A percentile compares a stretch with the other conserved stretches of the same genome.
phyloP scores from a whole-genome alignment of 257 asterid genomes.

The Solanum okadae region DNA sequence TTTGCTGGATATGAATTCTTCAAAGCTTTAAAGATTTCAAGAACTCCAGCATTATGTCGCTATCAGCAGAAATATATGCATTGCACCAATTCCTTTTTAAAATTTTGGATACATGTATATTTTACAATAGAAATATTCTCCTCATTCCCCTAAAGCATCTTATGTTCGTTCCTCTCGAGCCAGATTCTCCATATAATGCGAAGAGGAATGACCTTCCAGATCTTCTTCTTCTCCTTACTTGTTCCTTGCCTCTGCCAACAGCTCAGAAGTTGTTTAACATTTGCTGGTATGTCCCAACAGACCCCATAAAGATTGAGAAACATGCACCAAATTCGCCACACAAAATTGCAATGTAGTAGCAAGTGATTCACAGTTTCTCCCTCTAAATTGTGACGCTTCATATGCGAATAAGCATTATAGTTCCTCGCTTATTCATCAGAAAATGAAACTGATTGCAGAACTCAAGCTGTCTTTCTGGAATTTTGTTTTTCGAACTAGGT shows the following conservation, averaged over 20 bases:
- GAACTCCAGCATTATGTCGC: neutral
- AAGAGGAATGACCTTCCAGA: neutral
- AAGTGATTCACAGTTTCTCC: neutral
- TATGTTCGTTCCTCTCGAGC: neutral
- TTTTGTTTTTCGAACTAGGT: neutral
- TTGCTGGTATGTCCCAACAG: neutral
- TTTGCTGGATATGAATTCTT: neutral
- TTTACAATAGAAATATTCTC: neutral
- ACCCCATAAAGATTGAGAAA: neutral
- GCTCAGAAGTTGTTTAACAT: neutral
- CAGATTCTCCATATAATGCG: neutral
- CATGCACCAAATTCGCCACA: neutral
- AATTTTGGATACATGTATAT: neutral
- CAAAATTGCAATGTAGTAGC: neutral
- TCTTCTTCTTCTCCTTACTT: neutral
- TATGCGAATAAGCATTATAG: neutral
- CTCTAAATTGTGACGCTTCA: neutral
- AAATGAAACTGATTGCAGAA: neutral
- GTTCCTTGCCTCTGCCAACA: neutral
- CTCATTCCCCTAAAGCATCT: neutral
- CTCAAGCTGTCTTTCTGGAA: neutral
- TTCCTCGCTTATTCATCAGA: neutral
- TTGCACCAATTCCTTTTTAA: neutral
- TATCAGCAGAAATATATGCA: neutral
- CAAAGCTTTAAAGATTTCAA: neutral